Evolutionary conservation across 1,284 basidiomycete species (phyloP).

Genomic region (Ganoderma meredithae): DNA sequence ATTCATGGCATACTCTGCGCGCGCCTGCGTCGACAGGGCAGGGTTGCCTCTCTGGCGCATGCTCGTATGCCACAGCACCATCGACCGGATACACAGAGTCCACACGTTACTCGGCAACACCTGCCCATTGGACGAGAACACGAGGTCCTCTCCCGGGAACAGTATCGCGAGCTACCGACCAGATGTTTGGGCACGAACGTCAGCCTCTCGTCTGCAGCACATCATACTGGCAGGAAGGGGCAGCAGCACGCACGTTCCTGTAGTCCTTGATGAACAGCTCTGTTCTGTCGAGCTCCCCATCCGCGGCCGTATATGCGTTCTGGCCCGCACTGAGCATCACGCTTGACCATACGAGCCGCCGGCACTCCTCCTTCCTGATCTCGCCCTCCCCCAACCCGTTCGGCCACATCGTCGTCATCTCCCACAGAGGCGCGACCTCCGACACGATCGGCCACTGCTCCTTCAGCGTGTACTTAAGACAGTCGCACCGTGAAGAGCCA

Average conservation of each 20-base stretch:
- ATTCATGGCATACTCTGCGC: conserved; percentile 65
- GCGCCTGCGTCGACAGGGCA: conserved; percentile 50
- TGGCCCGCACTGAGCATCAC: conserved; percentile 67
- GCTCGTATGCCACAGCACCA: conserved; percentile 74
- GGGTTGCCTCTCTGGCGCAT: conserved; percentile 58
- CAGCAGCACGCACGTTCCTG: conserved; percentile 60
- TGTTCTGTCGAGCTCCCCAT: conserved; percentile 39
- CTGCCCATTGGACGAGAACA: conserved; percentile 42
- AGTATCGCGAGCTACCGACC: conserved; percentile 64
- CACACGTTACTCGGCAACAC: conserved; percentile 68
- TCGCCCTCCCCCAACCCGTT: conserved; percentile 61
- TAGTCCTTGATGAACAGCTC: conserved; percentile 69
- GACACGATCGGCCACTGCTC: conserved; percentile 54
- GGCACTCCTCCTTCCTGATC: conserved; percentile 69
- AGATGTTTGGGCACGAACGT: not conserved
- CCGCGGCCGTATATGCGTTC: conserved; percentile 60
- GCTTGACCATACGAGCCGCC: conserved; percentile 74
- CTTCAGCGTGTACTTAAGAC: conserved; percentile 57
- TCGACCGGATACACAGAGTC: conserved; percentile 70
- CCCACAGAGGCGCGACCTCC: conserved; percentile 68
- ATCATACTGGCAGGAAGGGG: not conserved
- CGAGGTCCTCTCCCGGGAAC: conserved; percentile 66
- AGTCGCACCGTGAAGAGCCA: conserved; percentile 49
- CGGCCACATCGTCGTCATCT: conserved; percentile 69
- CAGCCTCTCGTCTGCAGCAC: not conserved